Evolutionary conservation across 2,329 filamentous ascomycete genomes (phyloP), one percentile per base, ranked within the genome.

Genomic region (Elsinoe batatas): DNA sequence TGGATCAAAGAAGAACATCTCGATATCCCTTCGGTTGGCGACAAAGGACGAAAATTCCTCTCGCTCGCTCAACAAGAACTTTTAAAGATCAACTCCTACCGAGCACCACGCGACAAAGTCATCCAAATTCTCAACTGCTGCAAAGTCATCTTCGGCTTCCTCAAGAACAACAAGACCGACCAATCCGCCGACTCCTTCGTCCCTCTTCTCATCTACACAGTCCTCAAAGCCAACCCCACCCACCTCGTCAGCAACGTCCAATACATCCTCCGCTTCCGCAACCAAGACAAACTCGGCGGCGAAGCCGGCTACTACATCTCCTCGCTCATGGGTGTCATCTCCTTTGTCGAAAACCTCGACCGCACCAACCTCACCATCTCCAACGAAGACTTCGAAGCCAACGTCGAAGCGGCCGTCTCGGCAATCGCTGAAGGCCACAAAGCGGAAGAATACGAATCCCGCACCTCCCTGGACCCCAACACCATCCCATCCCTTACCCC

Each of bases 51-150:
- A 64, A 87, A 90, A 38, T 98, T 98, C 66, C 75, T 98, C 54
- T 81, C 83, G 60, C 76, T 98, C 38, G 93, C 93, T 17, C 90
- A 96, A 66, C 88, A 95, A 79, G 93, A 98, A 71, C 76, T 98
- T 12, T 74, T 95, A 36, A 98, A 98, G 70, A 96, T 98, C 66
- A 95, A 91, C 66, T 93, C 88, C 7, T 98, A 98, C 67, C 83
- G 94, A 62, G 93, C 93, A n/a, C 93, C 93, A 3, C 78, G 93
- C 63, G 93, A 98, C 75, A 98, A 98, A 72, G 93, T 98, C 56
- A 97, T 98, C 50, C 98, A 93, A 69, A 89, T 97, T 44, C 74
- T 98, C 56, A 98, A 98, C 72, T 96, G 91, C 73, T 98, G 93
- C 80, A 98, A 98, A 72, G 94, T 98, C 60, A 97, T 98, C 60